These are phyloP conservation scores for Nigrograna mackinnonii DNA, from an alignment of 2,329 filamentous ascomycete species.

Conservation along the genomic window DNA sequence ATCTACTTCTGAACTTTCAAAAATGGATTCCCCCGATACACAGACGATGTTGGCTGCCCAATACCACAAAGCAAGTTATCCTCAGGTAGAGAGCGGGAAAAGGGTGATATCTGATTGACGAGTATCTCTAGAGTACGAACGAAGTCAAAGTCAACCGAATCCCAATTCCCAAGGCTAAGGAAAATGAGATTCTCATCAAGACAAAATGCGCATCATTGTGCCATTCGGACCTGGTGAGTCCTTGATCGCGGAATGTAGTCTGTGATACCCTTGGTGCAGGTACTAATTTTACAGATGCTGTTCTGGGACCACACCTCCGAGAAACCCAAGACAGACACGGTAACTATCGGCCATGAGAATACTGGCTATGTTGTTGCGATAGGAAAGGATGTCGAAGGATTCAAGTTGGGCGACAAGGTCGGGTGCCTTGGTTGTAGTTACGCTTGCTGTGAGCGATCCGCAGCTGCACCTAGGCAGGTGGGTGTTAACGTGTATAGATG, in stretches of 20 bases:
- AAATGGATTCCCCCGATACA: too few species aligned
- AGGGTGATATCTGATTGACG: too few species aligned
- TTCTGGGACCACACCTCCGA: constrained; percentile 5
- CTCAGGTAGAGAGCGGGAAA: too few species aligned
- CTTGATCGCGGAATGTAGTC: neutral
- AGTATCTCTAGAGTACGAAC: neutral
- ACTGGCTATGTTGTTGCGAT: constrained; percentile 44
- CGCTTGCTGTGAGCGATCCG: constrained; percentile 32
- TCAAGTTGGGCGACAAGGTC: constrained; percentile 44
- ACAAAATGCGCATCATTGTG: neutral
- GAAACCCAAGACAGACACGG: constrained; percentile 2
- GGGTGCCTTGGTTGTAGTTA: constrained; percentile 26
- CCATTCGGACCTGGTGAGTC: constrained; percentile 14
- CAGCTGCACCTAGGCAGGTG: constrained; percentile 40
- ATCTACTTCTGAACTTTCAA: too few species aligned
- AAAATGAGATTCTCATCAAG: neutral
- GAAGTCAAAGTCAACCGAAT: neutral
- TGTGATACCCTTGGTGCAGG: constrained; percentile 8
- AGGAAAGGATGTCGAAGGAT: constrained; percentile 30
- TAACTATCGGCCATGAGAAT: constrained; percentile 48
- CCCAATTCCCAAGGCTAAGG: neutral
- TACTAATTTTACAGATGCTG: constrained; percentile 1
- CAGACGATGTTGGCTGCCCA: too few species aligned
- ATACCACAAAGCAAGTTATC: too few species aligned
- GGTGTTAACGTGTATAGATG: constrained; percentile 16